Base-by-base conservation (phyloP, 345 rosid species). In the Psidium friedrichsthalianum region DNA sequence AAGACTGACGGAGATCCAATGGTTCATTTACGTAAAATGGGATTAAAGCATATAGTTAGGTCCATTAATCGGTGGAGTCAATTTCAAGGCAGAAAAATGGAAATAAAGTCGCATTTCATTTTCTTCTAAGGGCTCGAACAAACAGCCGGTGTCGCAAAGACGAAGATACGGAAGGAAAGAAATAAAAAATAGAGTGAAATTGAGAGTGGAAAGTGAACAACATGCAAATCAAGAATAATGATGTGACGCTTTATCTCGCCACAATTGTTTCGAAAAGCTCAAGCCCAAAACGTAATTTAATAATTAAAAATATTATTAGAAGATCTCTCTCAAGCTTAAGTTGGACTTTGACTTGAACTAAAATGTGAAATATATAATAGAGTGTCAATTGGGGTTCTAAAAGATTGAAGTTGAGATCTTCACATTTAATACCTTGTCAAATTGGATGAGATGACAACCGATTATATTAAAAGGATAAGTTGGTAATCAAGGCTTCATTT, bases 111-210 rank as follows among this genome's bases (percentile, higher is more conserved):
- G 2, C 36, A 36, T 3, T 2, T 36, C 36, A 36, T 36, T 36
- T 36, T 36, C 36, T 36, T 36, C 36, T 36, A 36, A 2, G 36
- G 36, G 36, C 36, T 36, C 36, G 36, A 36, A 36, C 36, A 36
- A 36, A 36, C 36, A 36, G 36, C 36, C 36, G 36, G 36, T 36
- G 36, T 36, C 21, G 0, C 14, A 0, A 0, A 4, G n/a, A 18
- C 27, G n/a, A 27, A 61, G n/a, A 36, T 36, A 36, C 36, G 36
- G 36, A 36, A 36, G 36, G 36, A 59, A 6, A 6, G 36, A 36
- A 36, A 36, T 36, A 15, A 16, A 53, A 15, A 16, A 53, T 53
- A 7, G 22, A 15, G 57, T 55, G 24, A 55, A 55, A 55, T 21
- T 8, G 57, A 61, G 74, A 61, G 7, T 8, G 56, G 40, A 29